Conservation (phyloP, 2,329 filamentous ascomycete species). For the Pseudogymnoascus verrucosus region DNA sequence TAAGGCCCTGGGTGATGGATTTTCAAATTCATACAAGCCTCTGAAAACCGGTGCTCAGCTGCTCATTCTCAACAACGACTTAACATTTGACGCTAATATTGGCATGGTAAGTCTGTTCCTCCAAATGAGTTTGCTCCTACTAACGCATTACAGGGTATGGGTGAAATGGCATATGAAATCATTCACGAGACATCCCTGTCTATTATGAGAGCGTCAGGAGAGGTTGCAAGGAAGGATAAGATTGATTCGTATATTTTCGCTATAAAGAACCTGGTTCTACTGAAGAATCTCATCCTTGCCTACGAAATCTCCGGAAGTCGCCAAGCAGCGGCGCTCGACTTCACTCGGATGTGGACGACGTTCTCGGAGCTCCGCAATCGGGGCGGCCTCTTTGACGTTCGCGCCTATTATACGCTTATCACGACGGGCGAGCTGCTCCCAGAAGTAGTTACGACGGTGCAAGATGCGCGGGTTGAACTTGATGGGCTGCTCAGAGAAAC, state of each 20-base stretch:
- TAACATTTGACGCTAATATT: constrained; percentile 10
- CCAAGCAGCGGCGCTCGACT: constrained; percentile 48
- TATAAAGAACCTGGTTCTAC: constrained; percentile 85
- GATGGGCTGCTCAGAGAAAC: constrained; percentile 55
- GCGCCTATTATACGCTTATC: constrained; percentile 35
- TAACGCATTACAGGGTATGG: constrained; percentile 19
- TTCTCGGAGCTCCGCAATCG: constrained; percentile 39
- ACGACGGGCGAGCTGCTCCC: constrained; percentile 29
- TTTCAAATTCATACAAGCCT: constrained; percentile 11
- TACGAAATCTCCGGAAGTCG: constrained; percentile 77
- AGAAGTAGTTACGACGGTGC: constrained; percentile 31
- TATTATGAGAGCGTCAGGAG: constrained; percentile 66
- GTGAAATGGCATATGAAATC: constrained; percentile 66
- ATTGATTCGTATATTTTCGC: constrained; percentile 84
- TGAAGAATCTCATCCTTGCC: constrained; percentile 92
- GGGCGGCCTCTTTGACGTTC: constrained; percentile 48
- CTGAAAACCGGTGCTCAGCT: constrained; percentile 13
- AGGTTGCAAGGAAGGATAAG: constrained; percentile 64
- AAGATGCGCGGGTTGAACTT: constrained; percentile 57
- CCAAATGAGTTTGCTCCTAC: neutral
- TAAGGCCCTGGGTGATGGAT: constrained; percentile 9
- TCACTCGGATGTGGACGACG: constrained; percentile 57
- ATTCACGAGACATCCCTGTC: constrained; percentile 85
- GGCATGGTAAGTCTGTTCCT: constrained; percentile 17
- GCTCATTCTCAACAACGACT: constrained; percentile 11